These are phyloP conservation scores for Golovinomyces cichoracearum DNA, from an alignment of 2,329 filamentous ascomycete genomes.

Conservation along the genomic window DNA sequence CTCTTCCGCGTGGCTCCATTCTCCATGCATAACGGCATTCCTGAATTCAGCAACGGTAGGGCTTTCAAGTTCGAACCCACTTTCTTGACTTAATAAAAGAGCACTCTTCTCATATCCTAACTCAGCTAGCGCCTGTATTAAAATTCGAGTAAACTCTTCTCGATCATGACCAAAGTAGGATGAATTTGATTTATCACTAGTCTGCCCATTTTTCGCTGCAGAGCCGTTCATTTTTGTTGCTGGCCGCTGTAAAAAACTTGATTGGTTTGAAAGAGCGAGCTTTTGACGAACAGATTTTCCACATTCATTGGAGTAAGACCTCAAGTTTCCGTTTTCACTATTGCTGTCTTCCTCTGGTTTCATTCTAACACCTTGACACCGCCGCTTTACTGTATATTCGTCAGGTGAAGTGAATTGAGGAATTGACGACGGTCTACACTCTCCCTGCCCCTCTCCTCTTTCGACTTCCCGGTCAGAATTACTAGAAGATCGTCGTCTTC, in stretches of 20 bases:
- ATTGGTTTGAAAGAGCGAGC: constrained; percentile 16
- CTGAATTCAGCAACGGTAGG: constrained; percentile 67
- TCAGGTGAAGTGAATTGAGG: constrained; percentile 3
- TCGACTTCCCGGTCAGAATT: constrained; percentile 11
- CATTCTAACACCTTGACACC: constrained; percentile 32
- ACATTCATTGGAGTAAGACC: constrained; percentile 31
- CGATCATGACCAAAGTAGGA: constrained; percentile 63
- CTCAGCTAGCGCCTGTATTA: constrained; percentile 76
- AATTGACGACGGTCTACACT: not conserved
- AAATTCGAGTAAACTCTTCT: constrained; percentile 73
- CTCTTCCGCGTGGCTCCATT: constrained; percentile 65
- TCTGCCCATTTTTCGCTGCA: constrained; percentile 15
- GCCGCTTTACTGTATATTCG: constrained; percentile 29
- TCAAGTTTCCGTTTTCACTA: constrained; percentile 27
- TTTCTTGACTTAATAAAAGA: constrained; percentile 47
- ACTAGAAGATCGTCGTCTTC: constrained; percentile 25
- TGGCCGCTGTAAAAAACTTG: constrained; percentile 25
- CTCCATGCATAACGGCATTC: constrained; percentile 49
- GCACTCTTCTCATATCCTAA: constrained; percentile 67
- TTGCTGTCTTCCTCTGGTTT: constrained; percentile 30
- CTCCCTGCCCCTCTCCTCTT: no score
- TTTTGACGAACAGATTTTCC: constrained; percentile 20
- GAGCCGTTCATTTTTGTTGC: constrained; percentile 29
- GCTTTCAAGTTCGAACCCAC: constrained; percentile 68
- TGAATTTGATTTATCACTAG: constrained; percentile 5